These are phyloP conservation scores for Capsella bursapastoris DNA, from an alignment of 345 rosid species.

Conservation along the genomic window DNA sequence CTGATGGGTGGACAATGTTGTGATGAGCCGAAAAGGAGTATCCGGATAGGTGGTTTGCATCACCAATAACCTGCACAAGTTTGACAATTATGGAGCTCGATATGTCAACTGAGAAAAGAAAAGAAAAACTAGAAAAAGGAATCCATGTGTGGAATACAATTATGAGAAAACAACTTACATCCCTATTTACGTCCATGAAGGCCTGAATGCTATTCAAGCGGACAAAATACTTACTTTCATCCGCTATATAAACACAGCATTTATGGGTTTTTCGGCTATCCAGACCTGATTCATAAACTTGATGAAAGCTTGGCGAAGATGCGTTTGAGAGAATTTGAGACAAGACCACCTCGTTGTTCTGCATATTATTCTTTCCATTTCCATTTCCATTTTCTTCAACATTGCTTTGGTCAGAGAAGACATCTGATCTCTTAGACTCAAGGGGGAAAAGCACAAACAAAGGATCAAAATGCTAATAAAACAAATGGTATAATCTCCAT, in stretches of 20 bases:
- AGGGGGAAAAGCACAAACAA: conserved; percentile 26
- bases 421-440: conserved; percentile 66
- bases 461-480: conserved; percentile 19
- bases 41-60: conserved; percentile 83
- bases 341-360: conserved; percentile 56
- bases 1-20: conserved; percentile 79
- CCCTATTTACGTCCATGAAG: conserved; percentile 87
- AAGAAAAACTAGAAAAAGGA: not conserved
- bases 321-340: conserved; percentile 76
- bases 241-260: conserved; percentile 91
- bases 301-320: conserved; percentile 75
- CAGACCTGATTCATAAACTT: conserved; percentile 52
- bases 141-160: conserved; percentile 1
- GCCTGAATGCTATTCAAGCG: conserved; percentile 92
- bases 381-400: conserved; percentile 81
- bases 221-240: conserved; percentile 68
- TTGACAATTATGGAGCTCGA: conserved; percentile 12
- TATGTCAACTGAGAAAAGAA: conserved; percentile 14
- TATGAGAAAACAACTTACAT: conserved; percentile 58
- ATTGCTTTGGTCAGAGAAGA: conserved; percentile 50
- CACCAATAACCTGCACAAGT: conserved; percentile 68
- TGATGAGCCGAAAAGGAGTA: conserved; percentile 80
- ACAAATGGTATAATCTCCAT: not conserved
- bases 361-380: conserved; percentile 59
- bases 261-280: conserved; percentile 69